Conservation (phyloP, 2,329 filamentous ascomycete species). For the Dactylellina cionopaga region DNA sequence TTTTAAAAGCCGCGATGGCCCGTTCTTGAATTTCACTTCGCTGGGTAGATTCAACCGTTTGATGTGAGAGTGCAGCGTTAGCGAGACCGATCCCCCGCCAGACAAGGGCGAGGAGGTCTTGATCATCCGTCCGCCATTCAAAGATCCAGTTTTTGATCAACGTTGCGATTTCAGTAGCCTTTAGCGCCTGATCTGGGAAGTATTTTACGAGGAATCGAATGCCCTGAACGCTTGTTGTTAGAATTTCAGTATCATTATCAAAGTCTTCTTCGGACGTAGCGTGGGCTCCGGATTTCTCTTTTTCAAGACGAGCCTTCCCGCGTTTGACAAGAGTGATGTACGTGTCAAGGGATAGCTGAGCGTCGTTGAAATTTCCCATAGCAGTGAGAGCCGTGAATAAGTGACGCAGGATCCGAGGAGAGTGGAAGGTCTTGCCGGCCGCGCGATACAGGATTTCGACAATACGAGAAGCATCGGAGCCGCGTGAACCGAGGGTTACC, state of each 20-base stretch:
- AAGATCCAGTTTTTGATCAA: conserved; percentile 80
- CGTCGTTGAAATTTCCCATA: conserved; percentile 89
- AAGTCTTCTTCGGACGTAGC: conserved; percentile 76
- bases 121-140: conserved; percentile 65
- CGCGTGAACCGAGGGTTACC: conserved; percentile 79
- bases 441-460: conserved; percentile 90
- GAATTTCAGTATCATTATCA: conserved; percentile 79
- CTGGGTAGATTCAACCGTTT: conserved; percentile 78
- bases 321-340: conserved; percentile 89
- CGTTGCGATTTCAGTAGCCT: conserved; percentile 75
- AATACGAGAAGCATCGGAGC: conserved; percentile 65
- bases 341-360: conserved; percentile 88
- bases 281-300: conserved; percentile 75
- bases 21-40: conserved; percentile 79
- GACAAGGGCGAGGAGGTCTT: conserved; percentile 72
- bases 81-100: conserved; percentile 88
- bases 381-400: conserved; percentile 88
- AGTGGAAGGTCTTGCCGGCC: conserved; percentile 94
- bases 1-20: conserved; percentile 79
- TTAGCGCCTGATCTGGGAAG: conserved; percentile 80
- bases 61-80: conserved; percentile 85
- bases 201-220: conserved; percentile 84
- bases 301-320: conserved; percentile 83
- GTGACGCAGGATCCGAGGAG: conserved; percentile 83
- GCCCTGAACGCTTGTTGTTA: conserved; percentile 82